These are phyloP conservation scores for Fusarium robinianum DNA, from an alignment of 2,329 filamentous ascomycete genomes.

Conservation along the genomic window DNA sequence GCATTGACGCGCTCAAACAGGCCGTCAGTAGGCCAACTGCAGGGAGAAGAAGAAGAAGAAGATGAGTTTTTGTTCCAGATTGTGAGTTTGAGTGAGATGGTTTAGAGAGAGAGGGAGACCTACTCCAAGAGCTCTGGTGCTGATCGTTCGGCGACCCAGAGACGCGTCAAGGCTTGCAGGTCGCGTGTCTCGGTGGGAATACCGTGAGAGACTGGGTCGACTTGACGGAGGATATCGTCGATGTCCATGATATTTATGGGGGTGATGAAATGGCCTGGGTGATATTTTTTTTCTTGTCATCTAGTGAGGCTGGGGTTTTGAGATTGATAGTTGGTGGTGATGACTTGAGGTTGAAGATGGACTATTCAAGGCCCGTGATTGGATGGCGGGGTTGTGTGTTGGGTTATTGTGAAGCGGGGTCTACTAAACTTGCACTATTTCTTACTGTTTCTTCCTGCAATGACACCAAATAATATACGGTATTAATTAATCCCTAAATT, in stretches of 20 bases:
- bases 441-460: no score
- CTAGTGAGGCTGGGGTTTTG: not conserved
- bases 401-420: no score
- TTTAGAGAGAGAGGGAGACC: constrained; percentile 29
- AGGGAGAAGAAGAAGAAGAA: not conserved
- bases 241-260: constrained; percentile 65
- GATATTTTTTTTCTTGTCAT: no score
- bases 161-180: constrained; percentile 85
- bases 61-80: not conserved
- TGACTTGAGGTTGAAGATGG: not conserved
- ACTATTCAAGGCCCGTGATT: no score
- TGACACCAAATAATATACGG: no score
- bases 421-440: no score
- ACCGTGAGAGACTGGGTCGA: constrained; percentile 63
- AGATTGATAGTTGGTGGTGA: not conserved
- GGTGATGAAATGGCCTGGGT: not conserved
- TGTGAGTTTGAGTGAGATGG: not conserved
- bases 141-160: constrained; percentile 90
- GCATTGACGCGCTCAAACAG: constrained; percentile 83
- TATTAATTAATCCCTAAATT: no score
- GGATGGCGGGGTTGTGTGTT: not conserved
- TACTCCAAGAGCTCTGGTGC: constrained; percentile 88
- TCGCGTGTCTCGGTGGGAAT: constrained; percentile 69
- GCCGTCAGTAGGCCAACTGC: constrained; percentile 67
- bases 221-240: constrained; percentile 76